phyloP scores from a whole-genome alignment of 306 rosid genomes.

The Heteromeles arbutifolia region DNA sequence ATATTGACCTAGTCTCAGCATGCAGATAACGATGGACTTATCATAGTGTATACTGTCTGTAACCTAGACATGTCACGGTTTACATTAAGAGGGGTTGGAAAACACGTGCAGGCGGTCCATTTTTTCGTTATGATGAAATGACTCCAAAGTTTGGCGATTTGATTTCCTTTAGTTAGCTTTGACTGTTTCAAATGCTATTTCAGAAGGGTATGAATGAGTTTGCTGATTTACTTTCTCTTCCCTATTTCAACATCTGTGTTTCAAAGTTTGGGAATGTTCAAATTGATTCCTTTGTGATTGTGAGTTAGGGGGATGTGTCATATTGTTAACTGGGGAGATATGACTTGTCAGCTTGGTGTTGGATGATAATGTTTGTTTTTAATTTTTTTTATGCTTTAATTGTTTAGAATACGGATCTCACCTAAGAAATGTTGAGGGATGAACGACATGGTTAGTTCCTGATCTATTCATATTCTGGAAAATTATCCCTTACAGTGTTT shows the following conservation, averaged over 20 bases:
- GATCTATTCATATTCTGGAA: not conserved
- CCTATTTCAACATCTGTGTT: not conserved
- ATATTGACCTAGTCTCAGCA: not conserved
- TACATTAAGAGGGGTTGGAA: not conserved
- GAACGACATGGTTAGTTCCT: not conserved
- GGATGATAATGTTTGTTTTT: not conserved
- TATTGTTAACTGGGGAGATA: not conserved
- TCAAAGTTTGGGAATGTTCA: not conserved
- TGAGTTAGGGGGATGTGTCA: not conserved
- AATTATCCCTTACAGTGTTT: not conserved
- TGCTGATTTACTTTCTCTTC: not conserved
- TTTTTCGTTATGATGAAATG: not conserved
- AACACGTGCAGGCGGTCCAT: not conserved
- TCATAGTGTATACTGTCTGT: not conserved
- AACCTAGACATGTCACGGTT: not conserved
- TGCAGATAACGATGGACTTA: not conserved
- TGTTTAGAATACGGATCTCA: not conserved
- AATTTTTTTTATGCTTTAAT: not conserved
- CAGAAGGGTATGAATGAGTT: no score
- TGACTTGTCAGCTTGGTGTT: not conserved
- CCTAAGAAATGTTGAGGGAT: not conserved
- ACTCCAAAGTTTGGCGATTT: not conserved
- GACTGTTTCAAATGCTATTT: not conserved
- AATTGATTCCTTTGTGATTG: not conserved
- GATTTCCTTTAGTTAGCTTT: not conserved